phyloP scores from a whole-genome alignment of 495 filamentous ascomycete genomes.

The Hypoxylon crocopeplum region DNA sequence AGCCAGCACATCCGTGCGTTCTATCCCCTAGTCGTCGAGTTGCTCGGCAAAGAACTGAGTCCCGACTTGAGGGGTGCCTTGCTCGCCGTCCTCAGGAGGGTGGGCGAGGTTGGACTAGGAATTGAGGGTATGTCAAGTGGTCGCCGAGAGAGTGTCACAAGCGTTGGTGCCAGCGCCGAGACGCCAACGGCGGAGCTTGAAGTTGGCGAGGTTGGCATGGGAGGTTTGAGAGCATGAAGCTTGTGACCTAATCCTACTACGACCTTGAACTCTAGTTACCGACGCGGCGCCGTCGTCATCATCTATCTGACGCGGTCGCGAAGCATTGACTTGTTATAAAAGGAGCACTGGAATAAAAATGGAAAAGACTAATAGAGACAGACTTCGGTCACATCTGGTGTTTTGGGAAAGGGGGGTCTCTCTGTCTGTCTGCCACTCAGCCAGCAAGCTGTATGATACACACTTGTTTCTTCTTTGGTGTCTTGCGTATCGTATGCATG shows the following conservation, averaged over 20 bases:
- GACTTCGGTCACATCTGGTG: constrained; percentile 29
- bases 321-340: constrained; percentile 22
- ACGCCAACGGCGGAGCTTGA: constrained; percentile 29
- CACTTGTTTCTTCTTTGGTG: constrained; percentile 12
- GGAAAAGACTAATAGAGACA: constrained; percentile 25
- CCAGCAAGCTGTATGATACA: constrained; percentile 16
- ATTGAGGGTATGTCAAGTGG: constrained; percentile 56
- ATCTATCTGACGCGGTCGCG: background rate
- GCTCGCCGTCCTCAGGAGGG: constrained; percentile 74
- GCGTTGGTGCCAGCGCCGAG: constrained; percentile 33
- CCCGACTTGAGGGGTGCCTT: constrained; percentile 78
- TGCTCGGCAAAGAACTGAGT: constrained; percentile 83
- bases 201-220: constrained; percentile 38
- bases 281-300: background rate
- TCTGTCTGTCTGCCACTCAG: no score
- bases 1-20: constrained; percentile 78
- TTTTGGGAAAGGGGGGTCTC: constrained; percentile 10
- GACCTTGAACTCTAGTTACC: background rate
- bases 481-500: background rate
- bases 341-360: constrained; percentile 28
- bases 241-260: background rate
- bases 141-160: constrained; percentile 44
- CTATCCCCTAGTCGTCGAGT: constrained; percentile 83
- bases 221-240: constrained; percentile 28
- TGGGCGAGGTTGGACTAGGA: constrained; percentile 83